Conservation (phyloP, 2,329 filamentous ascomycete species). For the Ceratocystis cacaofunesta region DNA sequence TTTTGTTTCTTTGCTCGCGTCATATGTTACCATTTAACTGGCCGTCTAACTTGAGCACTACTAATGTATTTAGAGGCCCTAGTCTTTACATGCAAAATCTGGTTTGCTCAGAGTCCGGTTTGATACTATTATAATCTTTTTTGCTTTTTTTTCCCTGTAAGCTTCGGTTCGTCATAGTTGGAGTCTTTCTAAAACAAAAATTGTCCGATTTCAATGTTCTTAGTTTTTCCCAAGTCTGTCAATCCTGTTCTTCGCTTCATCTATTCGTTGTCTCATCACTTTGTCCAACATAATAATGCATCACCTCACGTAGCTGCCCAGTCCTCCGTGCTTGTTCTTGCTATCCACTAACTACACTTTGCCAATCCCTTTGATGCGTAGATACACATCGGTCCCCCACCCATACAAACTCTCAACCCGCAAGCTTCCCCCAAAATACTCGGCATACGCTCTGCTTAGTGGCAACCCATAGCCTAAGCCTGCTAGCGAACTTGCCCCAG, state of each 20-base stretch:
- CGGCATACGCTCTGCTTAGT: conserved; percentile 80
- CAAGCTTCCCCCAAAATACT: conserved; percentile 95
- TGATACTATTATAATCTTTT: no score
- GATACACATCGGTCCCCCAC: conserved; percentile 66
- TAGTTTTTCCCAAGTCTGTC: neutral
- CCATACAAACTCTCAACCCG: conserved; percentile 90
- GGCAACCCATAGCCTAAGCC: conserved; percentile 88
- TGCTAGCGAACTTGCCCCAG: conserved; percentile 69
- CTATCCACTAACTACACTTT: conserved; percentile 27
- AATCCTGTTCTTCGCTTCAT: no score
- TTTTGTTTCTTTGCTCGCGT: neutral
- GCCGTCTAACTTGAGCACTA: neutral
- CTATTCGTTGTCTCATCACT: no score
- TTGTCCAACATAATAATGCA: no score
- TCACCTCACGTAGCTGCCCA: no score
- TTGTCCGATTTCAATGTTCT: neutral
- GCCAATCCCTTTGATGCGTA: conserved; percentile 48
- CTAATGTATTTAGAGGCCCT: neutral
- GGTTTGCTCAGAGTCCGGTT: no score
- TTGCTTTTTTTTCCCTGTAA: no score
- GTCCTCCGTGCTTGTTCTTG: neutral
- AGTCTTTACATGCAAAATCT: no score
- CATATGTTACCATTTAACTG: neutral
- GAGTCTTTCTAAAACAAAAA: neutral
- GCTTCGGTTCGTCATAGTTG: no score